phyloP scores from a whole-genome alignment of 2,329 filamentous ascomycete genomes.

The Iodosphaeria phyllophila region DNA sequence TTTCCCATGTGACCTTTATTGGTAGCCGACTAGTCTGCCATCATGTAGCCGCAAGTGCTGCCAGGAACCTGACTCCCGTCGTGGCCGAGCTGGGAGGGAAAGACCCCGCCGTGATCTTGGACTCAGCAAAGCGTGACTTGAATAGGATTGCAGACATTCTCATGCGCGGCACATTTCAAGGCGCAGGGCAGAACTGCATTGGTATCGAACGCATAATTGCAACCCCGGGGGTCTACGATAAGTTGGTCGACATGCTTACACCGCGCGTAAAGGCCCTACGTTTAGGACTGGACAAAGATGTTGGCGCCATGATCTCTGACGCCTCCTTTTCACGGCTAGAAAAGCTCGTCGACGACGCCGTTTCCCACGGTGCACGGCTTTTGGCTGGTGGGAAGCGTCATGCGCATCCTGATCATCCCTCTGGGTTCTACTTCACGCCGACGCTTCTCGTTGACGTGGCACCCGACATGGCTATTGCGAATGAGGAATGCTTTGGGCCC shows the following conservation, averaged over 20 bases:
- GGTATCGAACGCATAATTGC: conserved; percentile 88
- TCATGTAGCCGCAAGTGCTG: conserved; percentile 70
- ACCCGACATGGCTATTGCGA: conserved; percentile 67
- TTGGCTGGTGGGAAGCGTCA: conserved; percentile 61
- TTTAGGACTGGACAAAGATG: conserved; percentile 59
- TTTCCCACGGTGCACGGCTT: conserved; percentile 59
- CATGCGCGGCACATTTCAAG: conserved; percentile 86
- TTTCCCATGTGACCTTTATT: conserved; percentile 90
- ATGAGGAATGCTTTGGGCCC: conserved; percentile 83
- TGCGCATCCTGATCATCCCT: conserved; percentile 51
- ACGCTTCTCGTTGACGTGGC: conserved; percentile 87
- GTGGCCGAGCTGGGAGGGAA: conserved; percentile 90
- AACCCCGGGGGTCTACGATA: conserved; percentile 55
- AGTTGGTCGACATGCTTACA: conserved; percentile 49
- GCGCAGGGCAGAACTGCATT: conserved; percentile 92
- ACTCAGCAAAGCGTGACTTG: conserved; percentile 51
- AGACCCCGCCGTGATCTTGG: conserved; percentile 77
- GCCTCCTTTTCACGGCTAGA: conserved; percentile 62
- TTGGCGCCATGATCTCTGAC: conserved; percentile 80
- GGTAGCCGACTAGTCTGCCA: conserved; percentile 76
- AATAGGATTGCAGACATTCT: conserved; percentile 62
- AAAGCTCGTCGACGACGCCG: conserved; percentile 55
- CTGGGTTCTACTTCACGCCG: conserved; percentile 81
- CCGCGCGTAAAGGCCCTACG: conserved; percentile 58
- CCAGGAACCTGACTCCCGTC: conserved; percentile 70